phyloP scores from a whole-genome alignment of 2,329 filamentous ascomycete genomes.

The Anthostomella pinea region DNA sequence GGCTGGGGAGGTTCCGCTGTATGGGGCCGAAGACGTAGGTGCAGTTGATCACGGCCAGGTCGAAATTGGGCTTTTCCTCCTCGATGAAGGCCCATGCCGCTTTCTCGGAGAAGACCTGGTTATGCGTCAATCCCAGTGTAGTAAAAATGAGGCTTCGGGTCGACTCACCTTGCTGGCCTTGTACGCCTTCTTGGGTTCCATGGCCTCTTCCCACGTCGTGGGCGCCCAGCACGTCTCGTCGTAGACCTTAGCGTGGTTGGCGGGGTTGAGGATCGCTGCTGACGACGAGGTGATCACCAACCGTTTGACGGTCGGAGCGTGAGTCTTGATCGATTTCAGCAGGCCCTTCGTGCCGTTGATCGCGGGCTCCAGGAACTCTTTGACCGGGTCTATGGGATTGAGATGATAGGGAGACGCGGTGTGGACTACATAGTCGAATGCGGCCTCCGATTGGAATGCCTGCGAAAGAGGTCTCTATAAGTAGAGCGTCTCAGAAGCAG shows the following conservation, averaged over 20 bases:
- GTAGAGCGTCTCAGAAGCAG: background rate
- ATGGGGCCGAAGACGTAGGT: constrained; percentile 63
- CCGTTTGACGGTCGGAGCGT: constrained; percentile 54
- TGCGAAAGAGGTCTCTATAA: constrained; percentile 10
- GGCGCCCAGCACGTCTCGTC: constrained; percentile 40
- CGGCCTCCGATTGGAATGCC: constrained; percentile 40
- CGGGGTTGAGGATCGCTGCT: constrained; percentile 41
- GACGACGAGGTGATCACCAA: constrained; percentile 55
- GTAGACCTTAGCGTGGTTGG: constrained; percentile 36
- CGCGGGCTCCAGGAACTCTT: constrained; percentile 53
- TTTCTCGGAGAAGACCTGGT: constrained; percentile 62
- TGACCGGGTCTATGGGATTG: constrained; percentile 50
- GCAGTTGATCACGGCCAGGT: constrained; percentile 59
- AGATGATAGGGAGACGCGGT: constrained; percentile 74
- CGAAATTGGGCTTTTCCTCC: constrained; percentile 55
- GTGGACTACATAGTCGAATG: constrained; percentile 72
- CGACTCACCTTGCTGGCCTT: constrained; percentile 46
- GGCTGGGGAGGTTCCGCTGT: constrained; percentile 59
- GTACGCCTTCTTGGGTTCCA: constrained; percentile 30
- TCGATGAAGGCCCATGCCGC: constrained; percentile 64
- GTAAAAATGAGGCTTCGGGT: no score
- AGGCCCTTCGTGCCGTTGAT: constrained; percentile 51
- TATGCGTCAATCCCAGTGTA: constrained; percentile 7
- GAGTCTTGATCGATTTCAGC: constrained; percentile 44
- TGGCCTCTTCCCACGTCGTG: constrained; percentile 36